A percentile compares a stretch with the other conserved stretches of the same genome.
Conservation (phyloP, 257 asterid species). For the Rehmannia glutinosa region DNA sequence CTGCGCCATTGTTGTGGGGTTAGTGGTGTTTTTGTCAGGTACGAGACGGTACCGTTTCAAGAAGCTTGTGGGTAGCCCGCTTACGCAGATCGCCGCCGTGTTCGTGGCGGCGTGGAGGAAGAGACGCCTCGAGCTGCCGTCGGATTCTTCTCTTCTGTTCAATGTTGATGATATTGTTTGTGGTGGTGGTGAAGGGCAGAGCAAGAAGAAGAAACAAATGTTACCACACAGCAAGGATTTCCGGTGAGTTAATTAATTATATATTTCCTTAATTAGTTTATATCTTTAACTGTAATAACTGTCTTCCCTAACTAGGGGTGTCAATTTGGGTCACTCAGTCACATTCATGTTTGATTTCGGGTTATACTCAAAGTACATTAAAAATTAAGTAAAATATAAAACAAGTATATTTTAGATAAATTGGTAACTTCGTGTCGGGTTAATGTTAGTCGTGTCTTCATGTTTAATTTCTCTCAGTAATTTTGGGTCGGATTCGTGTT, state of each 20-base stretch:
- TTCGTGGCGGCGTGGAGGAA: conserved; percentile 63
- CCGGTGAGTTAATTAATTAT: conserved; percentile 37
- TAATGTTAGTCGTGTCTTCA: too few species aligned
- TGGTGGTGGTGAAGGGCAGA: conserved; percentile 9
- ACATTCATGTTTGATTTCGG: too few species aligned
- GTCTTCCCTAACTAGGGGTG: not conserved
- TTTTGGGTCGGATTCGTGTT: too few species aligned
- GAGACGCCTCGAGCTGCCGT: conserved; percentile 45
- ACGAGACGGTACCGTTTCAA: conserved; percentile 65
- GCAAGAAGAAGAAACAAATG: conserved; percentile 43
- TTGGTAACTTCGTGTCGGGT: too few species aligned
- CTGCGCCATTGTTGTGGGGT: conserved; percentile 48
- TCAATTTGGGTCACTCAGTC: too few species aligned
- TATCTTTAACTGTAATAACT: conserved; percentile 19
- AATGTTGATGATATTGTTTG: conserved; percentile 27
- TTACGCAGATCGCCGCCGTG: conserved; percentile 67
- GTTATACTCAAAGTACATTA: too few species aligned
- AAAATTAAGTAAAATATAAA: too few species aligned
- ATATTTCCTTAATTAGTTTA: too few species aligned
- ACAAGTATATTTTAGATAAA: too few species aligned
- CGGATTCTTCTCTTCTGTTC: conserved; percentile 44
- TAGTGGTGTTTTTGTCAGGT: conserved; percentile 48
- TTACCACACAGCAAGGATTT: conserved; percentile 69
- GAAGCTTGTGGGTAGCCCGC: conserved; percentile 72
- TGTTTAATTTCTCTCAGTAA: too few species aligned